Evolutionary conservation across 805 yeast genomes (phyloP).

Genomic region (Pichia ethanolica): DNA sequence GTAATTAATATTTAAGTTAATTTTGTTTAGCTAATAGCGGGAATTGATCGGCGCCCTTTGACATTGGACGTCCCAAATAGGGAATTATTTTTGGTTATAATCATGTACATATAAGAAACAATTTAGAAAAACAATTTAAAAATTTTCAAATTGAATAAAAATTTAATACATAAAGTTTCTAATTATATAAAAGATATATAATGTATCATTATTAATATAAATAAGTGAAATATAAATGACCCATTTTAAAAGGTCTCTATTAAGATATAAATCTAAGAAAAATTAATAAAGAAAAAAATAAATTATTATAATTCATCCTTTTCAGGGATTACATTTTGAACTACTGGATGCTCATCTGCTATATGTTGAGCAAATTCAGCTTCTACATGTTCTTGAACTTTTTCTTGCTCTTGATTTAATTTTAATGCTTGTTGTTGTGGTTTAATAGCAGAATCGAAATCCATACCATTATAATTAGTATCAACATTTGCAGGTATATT

Average conservation of each 20-base stretch:
- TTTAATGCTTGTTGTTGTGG: constrained; percentile 1
- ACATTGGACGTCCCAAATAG: too few relatives aligned
- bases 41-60: too few relatives aligned
- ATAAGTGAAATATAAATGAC: too few relatives aligned
- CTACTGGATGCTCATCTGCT: background rate
- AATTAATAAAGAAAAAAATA: background rate
- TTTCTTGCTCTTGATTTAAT: too few relatives aligned
- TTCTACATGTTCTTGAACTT: background rate
- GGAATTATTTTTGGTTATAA: too few relatives aligned
- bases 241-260: background rate
- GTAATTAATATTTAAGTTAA: too few relatives aligned
- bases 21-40: too few relatives aligned
- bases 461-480: constrained; percentile 8
- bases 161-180: too few relatives aligned
- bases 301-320: constrained; percentile 7
- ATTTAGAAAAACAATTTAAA: background rate
- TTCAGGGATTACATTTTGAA: background rate
- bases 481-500: constrained; percentile 5
- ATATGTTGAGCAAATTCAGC: background rate
- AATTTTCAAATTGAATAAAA: too few relatives aligned
- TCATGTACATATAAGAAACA: background rate
- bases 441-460: constrained; percentile 16
- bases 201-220: too few relatives aligned
- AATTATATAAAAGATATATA: background rate
- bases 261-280: background rate